Conservation (phyloP, 352 stramenopile species). For the Phytopythium litorale region DNA sequence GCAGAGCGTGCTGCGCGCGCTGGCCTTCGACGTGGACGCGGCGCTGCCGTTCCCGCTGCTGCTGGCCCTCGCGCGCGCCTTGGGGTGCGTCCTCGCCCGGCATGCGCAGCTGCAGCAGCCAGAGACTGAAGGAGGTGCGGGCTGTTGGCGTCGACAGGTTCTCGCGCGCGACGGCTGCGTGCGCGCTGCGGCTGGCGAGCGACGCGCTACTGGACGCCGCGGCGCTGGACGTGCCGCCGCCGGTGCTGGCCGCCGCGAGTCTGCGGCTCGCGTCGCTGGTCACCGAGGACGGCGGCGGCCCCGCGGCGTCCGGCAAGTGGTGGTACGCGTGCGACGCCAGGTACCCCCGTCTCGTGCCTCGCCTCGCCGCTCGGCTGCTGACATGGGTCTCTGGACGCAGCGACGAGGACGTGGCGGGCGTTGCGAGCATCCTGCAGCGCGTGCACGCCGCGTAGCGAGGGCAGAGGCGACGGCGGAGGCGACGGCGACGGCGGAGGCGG, state of each 20-base stretch:
- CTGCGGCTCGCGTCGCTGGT: constrained; percentile 20
- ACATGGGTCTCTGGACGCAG: constrained; percentile 8
- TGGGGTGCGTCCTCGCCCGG: constrained; percentile 18
- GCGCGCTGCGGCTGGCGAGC: constrained; percentile 31
- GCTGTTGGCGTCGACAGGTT: constrained; percentile 12
- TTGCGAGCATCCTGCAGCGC: background rate
- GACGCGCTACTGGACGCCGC: constrained; percentile 27
- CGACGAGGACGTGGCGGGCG: constrained; percentile 28
- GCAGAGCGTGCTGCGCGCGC: constrained; percentile 41
- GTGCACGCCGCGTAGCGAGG: background rate
- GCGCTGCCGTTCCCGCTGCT: constrained; percentile 29
- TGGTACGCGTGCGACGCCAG: constrained; percentile 50
- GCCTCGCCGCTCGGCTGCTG: no score
- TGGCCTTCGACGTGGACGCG: constrained; percentile 47
- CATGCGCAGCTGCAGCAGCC: background rate
- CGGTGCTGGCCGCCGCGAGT: constrained; percentile 25
- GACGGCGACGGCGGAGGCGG: no score
- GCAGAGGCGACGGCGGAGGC: no score
- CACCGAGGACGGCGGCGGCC: background rate
- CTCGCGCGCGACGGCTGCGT: constrained; percentile 23
- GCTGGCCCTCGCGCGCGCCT: constrained; percentile 26
- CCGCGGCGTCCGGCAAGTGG: constrained; percentile 22
- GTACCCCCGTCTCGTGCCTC: constrained; percentile 6
- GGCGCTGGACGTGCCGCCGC: constrained; percentile 19
- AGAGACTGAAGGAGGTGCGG: background rate